Evolutionary conservation across 257 asterid genomes (phyloP), one percentile per base, ranked within the genome.

Genomic region (Plantago major): DNA sequence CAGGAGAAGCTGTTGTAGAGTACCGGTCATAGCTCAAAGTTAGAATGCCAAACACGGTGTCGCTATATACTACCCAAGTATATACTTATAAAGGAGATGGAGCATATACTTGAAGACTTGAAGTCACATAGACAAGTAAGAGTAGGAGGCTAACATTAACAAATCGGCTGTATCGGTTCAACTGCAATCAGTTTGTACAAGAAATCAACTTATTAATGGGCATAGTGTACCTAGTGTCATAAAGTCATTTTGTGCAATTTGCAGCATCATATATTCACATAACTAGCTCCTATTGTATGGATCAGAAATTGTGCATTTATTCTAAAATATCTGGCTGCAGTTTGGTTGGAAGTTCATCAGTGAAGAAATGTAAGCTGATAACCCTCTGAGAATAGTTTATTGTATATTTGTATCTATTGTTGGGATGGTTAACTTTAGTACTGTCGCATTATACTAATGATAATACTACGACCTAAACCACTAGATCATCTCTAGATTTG

Each of bases 1-100:
- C 90, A 89, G 97, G 97, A 60, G 94, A 84, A 79, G 83, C 95
- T 40, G 87, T 80, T 66, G 79, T 81, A 26, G 90, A 86, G 76
- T 70, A 77, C 55, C 82, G 62, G 78, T 62, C 72, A 3, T 88
- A 82, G 83, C 66, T 55, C 17, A 45, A 40, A 64, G 69, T 46
- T 50, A 26, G 58, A 66, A 53, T 57, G 58, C 72, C 30, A 55
- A 58, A 72, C 74, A 63, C 58, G 61, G 71, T 71, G 42, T 58
- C 69, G 68, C 67, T 57, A 48, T 66, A 47, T 58, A 56, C 58
- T 54, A 55, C 51, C 17, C 33, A n/a, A 70, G 47, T 60, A 22
- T 22, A 58, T 61, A 74, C 66, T 55, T 72, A 78, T 84, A 71
- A 55, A 77, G 77, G 71, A 67, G 73, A 73, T 58, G 66, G 56